Evolutionary conservation across 805 yeast genomes (phyloP), one percentile per base, ranked within the genome.

Genomic region (Zygosaccharomyces gambellarensis): DNA sequence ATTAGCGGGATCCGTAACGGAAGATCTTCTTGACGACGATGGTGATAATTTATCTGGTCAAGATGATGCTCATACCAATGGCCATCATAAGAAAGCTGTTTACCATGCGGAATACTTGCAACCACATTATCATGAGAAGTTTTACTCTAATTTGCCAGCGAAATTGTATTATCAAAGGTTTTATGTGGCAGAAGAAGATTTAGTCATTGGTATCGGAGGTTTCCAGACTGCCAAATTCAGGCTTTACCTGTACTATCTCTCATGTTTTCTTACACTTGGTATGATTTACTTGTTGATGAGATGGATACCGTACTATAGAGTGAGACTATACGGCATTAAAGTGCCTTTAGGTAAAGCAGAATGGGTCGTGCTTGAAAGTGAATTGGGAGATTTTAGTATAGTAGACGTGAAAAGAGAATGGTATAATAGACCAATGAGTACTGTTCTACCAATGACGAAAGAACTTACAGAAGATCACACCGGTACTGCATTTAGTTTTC

Each of bases 131-230:
- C 80, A 77, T 53, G 79, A 77, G 40, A 70, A 70, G 48, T 70
- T 72, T 49, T 79, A 70, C 57, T 71, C 76, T 3, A 50, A 65
- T 7, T 63, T 64, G 47, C 69, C 70, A 4, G 76, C 86, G 0
- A 67, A 56, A 10, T 67, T 75, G 44, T 71, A 71, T 48, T 77
- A 75, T 56, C 99, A 94, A 68, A 76, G 97, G 49, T 89, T 87
- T 66, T 94, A 92, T 66, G 79, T 94, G 53, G 90, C 97, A 0
- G 98, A 94, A 65, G 99, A 94, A 64, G 99, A 94, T 71, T 72
- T 94, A 61, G 92, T 92, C 10, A 79, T 94, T 51, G 97, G 96
- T 53, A 86, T 94, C 53, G 99, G 97, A 0, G 98, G 98, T 4
- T 94, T 87, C 66, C 68, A 68, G 47, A 79, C 82, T 12, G 78